Conservation (phyloP, 176 grass and related monocot species). For the Juncus effusus region DNA sequence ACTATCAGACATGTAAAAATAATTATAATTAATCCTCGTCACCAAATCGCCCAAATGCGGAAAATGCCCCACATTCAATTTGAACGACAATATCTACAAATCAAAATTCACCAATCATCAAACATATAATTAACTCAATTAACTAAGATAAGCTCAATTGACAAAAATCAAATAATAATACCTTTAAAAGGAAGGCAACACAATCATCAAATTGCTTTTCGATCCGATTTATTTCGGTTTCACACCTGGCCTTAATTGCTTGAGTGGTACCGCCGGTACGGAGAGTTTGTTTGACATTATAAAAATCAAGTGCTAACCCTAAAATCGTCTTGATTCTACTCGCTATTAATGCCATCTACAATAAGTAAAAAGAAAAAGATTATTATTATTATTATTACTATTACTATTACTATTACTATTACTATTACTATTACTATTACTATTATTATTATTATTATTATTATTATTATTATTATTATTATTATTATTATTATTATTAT, state of each 20-base stretch:
- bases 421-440: neutral
- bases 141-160: neutral
- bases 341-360: conserved; percentile 80
- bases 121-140: neutral
- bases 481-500: too few species aligned
- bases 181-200: conserved; percentile 75
- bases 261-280: conserved; percentile 51
- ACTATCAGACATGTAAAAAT: conserved; percentile 83
- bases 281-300: conserved; percentile 74
- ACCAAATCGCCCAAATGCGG: conserved; percentile 88
- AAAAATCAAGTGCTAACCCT: conserved; percentile 83
- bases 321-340: conserved; percentile 88
- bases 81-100: conserved; percentile 87
- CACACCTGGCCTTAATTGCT: conserved; percentile 68
- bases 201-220: conserved; percentile 98
- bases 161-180: conserved; percentile 25
- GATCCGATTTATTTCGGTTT: conserved; percentile 80
- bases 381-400: neutral
- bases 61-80: conserved; percentile 93
- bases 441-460: too few species aligned
- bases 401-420: too few species aligned
- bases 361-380: conserved; percentile 9
- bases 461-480: neutral
- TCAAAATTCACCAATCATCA: neutral
- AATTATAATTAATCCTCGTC: conserved; percentile 90